Conservation (phyloP, 345 rosid genomes). For the Bruguiera sexangula region DNA sequence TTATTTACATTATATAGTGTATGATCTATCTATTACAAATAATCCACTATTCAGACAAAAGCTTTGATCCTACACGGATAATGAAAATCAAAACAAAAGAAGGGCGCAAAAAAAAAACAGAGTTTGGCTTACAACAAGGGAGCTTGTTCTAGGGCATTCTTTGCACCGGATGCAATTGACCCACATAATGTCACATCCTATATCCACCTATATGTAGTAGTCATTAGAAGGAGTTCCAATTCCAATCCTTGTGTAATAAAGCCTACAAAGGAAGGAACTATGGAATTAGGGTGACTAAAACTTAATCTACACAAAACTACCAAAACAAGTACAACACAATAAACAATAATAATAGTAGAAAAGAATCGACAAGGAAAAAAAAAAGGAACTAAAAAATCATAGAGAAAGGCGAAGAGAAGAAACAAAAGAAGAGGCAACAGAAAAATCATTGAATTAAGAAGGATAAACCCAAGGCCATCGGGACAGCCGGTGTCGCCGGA, state of each 20-base stretch:
- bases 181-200: constrained; percentile 98
- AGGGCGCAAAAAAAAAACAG: background rate
- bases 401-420: background rate
- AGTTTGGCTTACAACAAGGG: constrained; percentile 66
- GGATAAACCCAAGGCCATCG: constrained; percentile 55
- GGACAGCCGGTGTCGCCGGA: constrained; percentile 73
- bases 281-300: no score
- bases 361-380: no score
- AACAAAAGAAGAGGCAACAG: background rate
- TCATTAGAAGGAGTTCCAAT: constrained; percentile 89
- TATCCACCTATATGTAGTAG: constrained; percentile 91
- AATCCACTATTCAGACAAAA: background rate
- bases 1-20: constrained; percentile 65
- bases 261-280: no score
- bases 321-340: no score
- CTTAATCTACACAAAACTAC: no score
- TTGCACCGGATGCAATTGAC: constrained; percentile 81
- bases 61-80: background rate
- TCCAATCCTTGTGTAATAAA: constrained; percentile 54
- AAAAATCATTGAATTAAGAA: no score
- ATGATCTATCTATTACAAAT: constrained; percentile 55
- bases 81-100: background rate
- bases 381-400: background rate
- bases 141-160: constrained; percentile 85
- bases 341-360: constrained; percentile 34